Percentiles rank a stretch among this genome's conserved stretches.
Conservation (phyloP, 345 rosid species). For the Aurinia saxatilis region DNA sequence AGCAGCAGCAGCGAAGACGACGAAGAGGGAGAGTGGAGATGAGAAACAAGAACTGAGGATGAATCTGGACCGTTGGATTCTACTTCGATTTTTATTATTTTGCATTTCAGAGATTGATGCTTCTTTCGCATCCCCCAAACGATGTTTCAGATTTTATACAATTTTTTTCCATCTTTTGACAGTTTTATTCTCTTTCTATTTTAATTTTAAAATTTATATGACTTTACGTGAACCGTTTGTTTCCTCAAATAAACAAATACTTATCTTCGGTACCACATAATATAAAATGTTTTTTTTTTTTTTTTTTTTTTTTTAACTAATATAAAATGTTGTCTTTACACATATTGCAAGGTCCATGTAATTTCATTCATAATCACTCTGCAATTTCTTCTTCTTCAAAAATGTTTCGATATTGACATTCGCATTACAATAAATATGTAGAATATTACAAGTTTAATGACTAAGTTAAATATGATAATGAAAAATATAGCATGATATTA, state of each 20-base stretch:
- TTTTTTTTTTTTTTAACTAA: no score
- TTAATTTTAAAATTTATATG: background rate
- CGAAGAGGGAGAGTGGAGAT: slow-evolving; percentile 23
- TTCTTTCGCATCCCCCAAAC: slow-evolving; percentile 9
- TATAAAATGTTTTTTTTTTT: no score
- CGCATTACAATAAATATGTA: no score
- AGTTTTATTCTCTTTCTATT: background rate
- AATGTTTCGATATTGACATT: no score
- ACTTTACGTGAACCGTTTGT: slow-evolving; percentile 3
- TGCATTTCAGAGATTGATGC: slow-evolving; percentile 10
- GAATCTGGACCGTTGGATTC: slow-evolving; percentile 22
- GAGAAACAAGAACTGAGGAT: slow-evolving; percentile 20
- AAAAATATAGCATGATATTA: no score
- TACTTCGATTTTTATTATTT: slow-evolving; percentile 20
- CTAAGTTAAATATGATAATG: no score
- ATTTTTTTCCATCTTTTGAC: background rate
- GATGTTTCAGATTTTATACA: no score
- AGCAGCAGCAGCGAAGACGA: slow-evolving; percentile 17
- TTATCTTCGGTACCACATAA: background rate
- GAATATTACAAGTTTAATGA: no score
- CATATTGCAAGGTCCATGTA: background rate
- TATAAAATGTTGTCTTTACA: background rate
- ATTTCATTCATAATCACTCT: background rate
- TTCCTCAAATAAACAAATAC: background rate
- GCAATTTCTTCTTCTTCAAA: background rate